Base-by-base conservation (phyloP, 2,329 filamentous ascomycete genomes). In the Fusarium brachygibbosum region DNA sequence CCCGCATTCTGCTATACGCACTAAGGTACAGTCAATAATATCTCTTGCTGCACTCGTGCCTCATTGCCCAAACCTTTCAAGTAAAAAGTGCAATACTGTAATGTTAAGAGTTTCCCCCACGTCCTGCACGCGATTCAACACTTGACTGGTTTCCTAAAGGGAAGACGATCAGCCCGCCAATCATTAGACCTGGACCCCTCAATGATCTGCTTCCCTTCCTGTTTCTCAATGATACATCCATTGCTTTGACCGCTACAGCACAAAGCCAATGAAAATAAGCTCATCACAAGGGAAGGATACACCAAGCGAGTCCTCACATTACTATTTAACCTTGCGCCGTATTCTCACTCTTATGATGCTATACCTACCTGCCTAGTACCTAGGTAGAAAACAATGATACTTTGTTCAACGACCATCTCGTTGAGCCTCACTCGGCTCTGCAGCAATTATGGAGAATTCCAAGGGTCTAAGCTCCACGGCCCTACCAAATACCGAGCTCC, bases 381-480 rank as follows among this genome's bases (percentile, higher is more conserved):
- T 25, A 25, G 23, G 23, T 31, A 12, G 23, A 34, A 32, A 28
- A 51, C 17, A 28, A 41, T 17, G 17, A 17, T 29, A 40, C 32
- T 45, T 44, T 40, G 21, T 35, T 57, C 19, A 51, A 23, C 17
- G n/a, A 42, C 19, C 44, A 52, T 19, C 31, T 40, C 21, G 32
- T 55, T 57, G 53, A 70, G 58, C 58, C 67, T 70, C 58, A 38
- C 55, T 68, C 40, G 44, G 44, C 14, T 40, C 52, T 52, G 44
- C 45, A 63, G 28, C 50, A 49, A 58, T 44, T 32, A 60, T 68
- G 67, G 67, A 54, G 58, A 64, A 58, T 32, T 28, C 42, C n/a
- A 63, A 63, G 55, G 66, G 66, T 63, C 56, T 41, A 21, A 28
- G 51, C 46, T 68, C 58, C 63, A 68, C 44, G 32, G 37, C 16